Conservation (phyloP, 169 alveolate species). For the Hepatocystis sp. region DNA sequence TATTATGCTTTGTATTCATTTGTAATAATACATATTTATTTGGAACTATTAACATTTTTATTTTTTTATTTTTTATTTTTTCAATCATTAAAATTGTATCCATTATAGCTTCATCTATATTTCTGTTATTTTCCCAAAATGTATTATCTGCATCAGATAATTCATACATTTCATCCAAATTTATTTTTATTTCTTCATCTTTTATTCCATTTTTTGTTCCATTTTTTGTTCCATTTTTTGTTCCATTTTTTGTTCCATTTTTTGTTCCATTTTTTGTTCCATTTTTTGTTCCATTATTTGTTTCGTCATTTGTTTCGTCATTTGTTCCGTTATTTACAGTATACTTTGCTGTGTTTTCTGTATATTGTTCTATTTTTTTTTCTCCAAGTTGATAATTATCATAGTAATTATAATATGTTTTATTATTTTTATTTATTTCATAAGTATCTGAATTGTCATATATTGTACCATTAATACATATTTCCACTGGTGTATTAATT, state of each 20-base stretch:
- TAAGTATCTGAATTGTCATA: too few species aligned
- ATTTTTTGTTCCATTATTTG: background rate
- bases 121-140: background rate
- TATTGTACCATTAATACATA: too few species aligned
- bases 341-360: too few species aligned
- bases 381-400: too few species aligned
- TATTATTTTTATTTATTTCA: too few species aligned
- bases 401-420: too few species aligned
- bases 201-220: background rate
- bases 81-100: constrained; percentile 14
- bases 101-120: constrained; percentile 15
- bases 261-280: background rate
- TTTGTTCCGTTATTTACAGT: too few species aligned
- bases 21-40: background rate
- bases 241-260: background rate
- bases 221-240: background rate
- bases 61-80: constrained; percentile 4
- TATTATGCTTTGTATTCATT: background rate
- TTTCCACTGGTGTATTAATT: too few species aligned
- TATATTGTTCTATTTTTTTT: too few species aligned
- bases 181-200: constrained; percentile 8
- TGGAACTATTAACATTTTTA: constrained; percentile 1
- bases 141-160: constrained; percentile 7
- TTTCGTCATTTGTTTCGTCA: too few species aligned
- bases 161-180: constrained; percentile 3